A percentile compares a stretch with the other conserved stretches of the same genome.
These are phyloP conservation scores for Excoecaria cochinchinensis DNA, from an alignment of 345 rosid genomes.

Conservation along the genomic window DNA sequence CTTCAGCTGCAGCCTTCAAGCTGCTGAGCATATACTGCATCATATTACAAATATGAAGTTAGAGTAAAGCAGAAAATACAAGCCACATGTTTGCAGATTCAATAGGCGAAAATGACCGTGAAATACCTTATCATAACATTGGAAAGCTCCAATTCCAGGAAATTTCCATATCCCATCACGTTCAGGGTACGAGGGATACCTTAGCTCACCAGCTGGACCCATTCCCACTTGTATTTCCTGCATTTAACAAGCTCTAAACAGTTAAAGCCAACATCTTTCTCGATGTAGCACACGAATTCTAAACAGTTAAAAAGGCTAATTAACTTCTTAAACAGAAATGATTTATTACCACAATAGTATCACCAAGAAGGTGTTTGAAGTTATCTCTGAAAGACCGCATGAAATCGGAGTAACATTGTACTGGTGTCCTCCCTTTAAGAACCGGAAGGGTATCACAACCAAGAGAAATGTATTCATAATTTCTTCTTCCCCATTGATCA, in stretches of 20 bases:
- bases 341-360: conserved; percentile 78
- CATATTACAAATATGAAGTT: conserved; percentile 1
- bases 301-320: background rate
- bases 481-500: conserved; percentile 99
- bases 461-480: conserved; percentile 78
- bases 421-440: conserved; percentile 83
- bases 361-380: conserved; percentile 76
- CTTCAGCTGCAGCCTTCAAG: conserved; percentile 89
- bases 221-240: conserved; percentile 99
- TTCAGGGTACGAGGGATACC: conserved; percentile 92
- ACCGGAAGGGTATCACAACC: conserved; percentile 89
- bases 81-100: background rate
- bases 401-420: conserved; percentile 90
- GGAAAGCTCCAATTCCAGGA: conserved; percentile 98
- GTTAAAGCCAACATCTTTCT: conserved; percentile 3
- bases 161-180: conserved; percentile 84
- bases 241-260: background rate
- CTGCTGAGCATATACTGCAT: conserved; percentile 75
- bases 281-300: background rate
- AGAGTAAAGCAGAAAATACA: background rate
- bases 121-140: conserved; percentile 84
- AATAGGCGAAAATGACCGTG: background rate
- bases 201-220: conserved; percentile 99
- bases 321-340: background rate
- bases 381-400: conserved; percentile 90